Base-by-base conservation (phyloP, 148 eudicot genomes). In the Mesembryanthemum crystallinum region DNA sequence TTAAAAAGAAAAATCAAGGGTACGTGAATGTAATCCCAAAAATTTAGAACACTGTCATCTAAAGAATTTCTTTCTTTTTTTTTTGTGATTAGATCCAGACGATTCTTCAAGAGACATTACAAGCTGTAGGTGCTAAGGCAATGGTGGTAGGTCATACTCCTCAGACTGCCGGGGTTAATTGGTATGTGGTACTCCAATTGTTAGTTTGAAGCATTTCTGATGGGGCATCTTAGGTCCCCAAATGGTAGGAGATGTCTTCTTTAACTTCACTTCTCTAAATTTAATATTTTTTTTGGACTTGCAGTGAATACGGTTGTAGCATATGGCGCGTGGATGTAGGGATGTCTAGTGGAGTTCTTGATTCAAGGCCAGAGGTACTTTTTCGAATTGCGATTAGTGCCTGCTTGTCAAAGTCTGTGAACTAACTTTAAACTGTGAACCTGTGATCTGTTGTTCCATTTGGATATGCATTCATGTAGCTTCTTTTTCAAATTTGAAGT, bases 61-160 rank as follows among this genome's bases (percentile, higher is more conserved):
- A 72, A 71, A 11, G 18, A 24, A 25, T 5, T n/a, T 57, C 61
- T 54, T 20, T 17, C 4, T 57, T 57, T n/a, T 52, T 21, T 69
- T 61, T 35, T 59, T 28, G 51, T 67, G 33, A 23, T 58, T 82
- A 95, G 98, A 86, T 92, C 73, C 87, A 90, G 49, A 86, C 84
- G 57, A 76, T 92, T 69, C 90, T 95, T 59, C 82, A 82, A 47
- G 86, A 89, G 78, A 92, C 97, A 37, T 87, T 95, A 33, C 85
- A 80, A 82, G 89, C 87, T 61, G 77, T 92, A 39, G 96, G 91
- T 80, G 98, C 96, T 42, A 92, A 92, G 82, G 94, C 84, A 67
- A 92, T 95, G 98, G 92, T 95, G 64, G 98, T 94, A 51, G 98
- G 98, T 76, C 98, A 92, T 84, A 95, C 98, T 75, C 98, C 98